Base-by-base conservation (phyloP, 208 protist species). In the Leishmania arabica region DNA sequence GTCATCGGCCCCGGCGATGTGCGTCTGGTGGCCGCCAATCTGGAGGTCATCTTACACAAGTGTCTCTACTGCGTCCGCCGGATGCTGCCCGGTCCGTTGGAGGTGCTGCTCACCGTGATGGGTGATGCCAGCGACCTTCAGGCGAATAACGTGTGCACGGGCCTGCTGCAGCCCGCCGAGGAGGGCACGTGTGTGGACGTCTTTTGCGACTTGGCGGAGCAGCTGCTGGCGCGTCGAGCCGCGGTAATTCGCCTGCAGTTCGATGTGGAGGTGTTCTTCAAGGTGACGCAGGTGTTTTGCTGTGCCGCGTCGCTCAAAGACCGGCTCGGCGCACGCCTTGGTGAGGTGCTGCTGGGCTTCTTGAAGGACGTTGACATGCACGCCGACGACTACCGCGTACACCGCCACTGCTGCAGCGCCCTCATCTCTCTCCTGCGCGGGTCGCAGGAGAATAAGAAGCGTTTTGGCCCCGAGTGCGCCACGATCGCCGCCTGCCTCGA, bases 351-450 rank as follows among this genome's bases (percentile, higher is more conserved):
- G 8, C 73, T 97, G 47, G 81, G 73, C 65, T 96, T 92, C 84
- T 82, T 97, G 73, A 56, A 42, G 31, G 86, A 92, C 51, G 72
- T 74, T 15, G 84, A 84, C 19, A 79, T 90, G 70, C 87, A 91
- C 58, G 84, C 82, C 24, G 92, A 95, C 68, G 94, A 96, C 76
- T 94, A 95, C 79, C 90, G 92, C 24, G 86, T 95, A 40, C 78
- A 84, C 62, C 91, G 94, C 76, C 84, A 82, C 82, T 94, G 91
- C 77, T 92, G 92, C 45, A 95, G 92, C 77, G 80, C 90, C 6
- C 74, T 97, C 60, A 97, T 97, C 62, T 91, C 92, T 1, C 87
- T 97, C 21, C 80, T 96, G 70, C 92, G 92, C 21, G 90, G 92
- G 49, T 96, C 92, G 40, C 89, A 82, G 75, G 84, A 71, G 24